Percentiles rank a stretch among this genome's conserved stretches.
phyloP scores from a whole-genome alignment of 2,329 filamentous ascomycete genomes.

The Alternaria ventricosa region DNA sequence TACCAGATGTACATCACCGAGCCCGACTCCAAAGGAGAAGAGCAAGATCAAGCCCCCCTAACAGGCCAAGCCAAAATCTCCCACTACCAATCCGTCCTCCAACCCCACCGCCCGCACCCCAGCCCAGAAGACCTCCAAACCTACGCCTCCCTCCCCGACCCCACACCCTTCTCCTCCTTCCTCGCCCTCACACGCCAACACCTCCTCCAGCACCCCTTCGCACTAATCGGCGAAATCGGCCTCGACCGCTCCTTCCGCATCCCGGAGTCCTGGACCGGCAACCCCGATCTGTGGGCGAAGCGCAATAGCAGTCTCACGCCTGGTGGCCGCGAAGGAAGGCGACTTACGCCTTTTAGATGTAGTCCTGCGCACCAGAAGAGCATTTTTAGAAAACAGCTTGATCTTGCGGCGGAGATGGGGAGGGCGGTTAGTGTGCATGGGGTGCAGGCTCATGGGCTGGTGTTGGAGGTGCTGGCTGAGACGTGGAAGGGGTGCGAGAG shows the following conservation, averaged over 20 bases:
- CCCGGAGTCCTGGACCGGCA: slow-evolving; percentile 62
- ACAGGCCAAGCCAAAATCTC: slow-evolving; percentile 54
- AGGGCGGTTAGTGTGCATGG: slow-evolving; percentile 74
- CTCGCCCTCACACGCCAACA: slow-evolving; percentile 62
- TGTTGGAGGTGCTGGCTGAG: slow-evolving; percentile 69
- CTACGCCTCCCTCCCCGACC: slow-evolving; percentile 63
- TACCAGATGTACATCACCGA: slow-evolving; percentile 68
- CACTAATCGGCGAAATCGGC: slow-evolving; percentile 78
- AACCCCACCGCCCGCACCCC: slow-evolving; percentile 49
- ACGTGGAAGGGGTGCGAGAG: slow-evolving; percentile 76
- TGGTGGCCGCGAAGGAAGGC: slow-evolving; percentile 73
- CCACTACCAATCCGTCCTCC: slow-evolving; percentile 73
- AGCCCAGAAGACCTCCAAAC: slow-evolving; percentile 49
- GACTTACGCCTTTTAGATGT: slow-evolving; percentile 72
- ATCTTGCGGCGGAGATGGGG: slow-evolving; percentile 70
- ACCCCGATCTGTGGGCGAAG: slow-evolving; percentile 40
- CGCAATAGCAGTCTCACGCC: slow-evolving; percentile 65
- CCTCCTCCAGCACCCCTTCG: slow-evolving; percentile 65
- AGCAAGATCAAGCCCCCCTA: slow-evolving; percentile 52
- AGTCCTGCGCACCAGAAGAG: slow-evolving; percentile 71
- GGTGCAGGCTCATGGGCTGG: slow-evolving; percentile 75
- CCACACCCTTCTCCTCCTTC: slow-evolving; percentile 65
- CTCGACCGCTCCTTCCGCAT: slow-evolving; percentile 79
- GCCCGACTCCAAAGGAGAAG: neutral
- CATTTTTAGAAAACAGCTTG: slow-evolving; percentile 72